A percentile compares a stretch with the other conserved stretches of the same genome.
These are phyloP conservation scores for Phytophthora pluvialis DNA, from an alignment of 352 stramenopile genomes.

Conservation along the genomic window DNA sequence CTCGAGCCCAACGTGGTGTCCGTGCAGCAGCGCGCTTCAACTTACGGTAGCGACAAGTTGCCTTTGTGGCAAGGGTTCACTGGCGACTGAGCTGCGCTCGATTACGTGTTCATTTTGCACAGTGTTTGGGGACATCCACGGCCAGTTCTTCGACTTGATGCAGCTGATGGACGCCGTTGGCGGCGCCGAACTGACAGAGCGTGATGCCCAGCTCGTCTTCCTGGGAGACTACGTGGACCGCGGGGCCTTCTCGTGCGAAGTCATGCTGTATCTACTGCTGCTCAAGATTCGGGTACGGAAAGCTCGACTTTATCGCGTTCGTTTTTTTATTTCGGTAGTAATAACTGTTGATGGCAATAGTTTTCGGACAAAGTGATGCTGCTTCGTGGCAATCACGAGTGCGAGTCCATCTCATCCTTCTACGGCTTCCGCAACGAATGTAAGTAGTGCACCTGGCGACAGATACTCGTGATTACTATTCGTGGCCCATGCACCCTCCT, in stretches of 20 bases:
- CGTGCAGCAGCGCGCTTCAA: constrained; percentile 38
- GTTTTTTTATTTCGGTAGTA: not conserved
- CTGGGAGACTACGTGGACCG: constrained; percentile 84
- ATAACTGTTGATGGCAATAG: constrained; percentile 20
- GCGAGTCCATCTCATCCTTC: constrained; percentile 86
- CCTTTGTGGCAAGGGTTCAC: constrained; percentile 12
- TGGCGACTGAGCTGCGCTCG: not conserved
- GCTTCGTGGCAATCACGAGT: constrained; percentile 85
- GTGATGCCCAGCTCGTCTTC: constrained; percentile 70
- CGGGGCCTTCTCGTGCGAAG: constrained; percentile 83
- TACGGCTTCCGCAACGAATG: constrained; percentile 88
- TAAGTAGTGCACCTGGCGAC: constrained; percentile 26
- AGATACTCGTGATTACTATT: not conserved
- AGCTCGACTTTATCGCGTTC: not conserved
- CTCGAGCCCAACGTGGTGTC: constrained; percentile 67
- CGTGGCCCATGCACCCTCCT: not conserved
- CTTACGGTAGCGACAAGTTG: constrained; percentile 38
- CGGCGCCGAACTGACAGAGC: constrained; percentile 41
- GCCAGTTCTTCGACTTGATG: constrained; percentile 83
- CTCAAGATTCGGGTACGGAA: constrained; percentile 59
- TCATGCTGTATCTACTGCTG: constrained; percentile 80
- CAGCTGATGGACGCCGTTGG: constrained; percentile 60
- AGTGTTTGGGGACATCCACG: constrained; percentile 88
- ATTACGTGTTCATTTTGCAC: constrained; percentile 20
- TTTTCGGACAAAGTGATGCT: constrained; percentile 69